phyloP scores from a whole-genome alignment of 108 stramenopile species.

The Cafeteria roenbergensis region DNA sequence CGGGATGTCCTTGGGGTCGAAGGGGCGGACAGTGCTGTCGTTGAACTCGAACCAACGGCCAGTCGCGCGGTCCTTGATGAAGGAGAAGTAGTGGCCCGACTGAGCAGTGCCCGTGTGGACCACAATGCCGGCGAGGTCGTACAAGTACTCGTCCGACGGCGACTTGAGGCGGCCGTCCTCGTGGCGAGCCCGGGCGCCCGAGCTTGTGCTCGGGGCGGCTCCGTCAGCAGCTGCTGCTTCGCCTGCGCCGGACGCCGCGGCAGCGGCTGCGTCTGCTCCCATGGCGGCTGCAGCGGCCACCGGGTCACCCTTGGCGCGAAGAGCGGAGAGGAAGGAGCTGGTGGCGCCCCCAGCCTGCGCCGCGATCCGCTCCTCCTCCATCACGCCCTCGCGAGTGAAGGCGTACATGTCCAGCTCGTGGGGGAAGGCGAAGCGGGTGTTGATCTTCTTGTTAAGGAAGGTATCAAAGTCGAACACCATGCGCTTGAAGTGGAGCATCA shows the following conservation, averaged over 20 bases:
- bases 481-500: constrained; percentile 52
- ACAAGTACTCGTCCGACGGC: constrained; percentile 30
- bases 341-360: no score
- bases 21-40: constrained; percentile 36
- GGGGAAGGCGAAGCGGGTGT: constrained; percentile 49
- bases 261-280: no score
- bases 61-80: constrained; percentile 27
- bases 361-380: no score
- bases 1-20: constrained; percentile 34
- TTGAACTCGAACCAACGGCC: constrained; percentile 52
- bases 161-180: not conserved
- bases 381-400: constrained; percentile 38
- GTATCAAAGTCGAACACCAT: constrained; percentile 50
- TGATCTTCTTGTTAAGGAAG: constrained; percentile 43
- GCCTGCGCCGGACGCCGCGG: no score
- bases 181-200: not conserved
- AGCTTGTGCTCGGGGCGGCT: no score
- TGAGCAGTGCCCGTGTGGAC: constrained; percentile 53
- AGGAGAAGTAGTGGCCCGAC: constrained; percentile 53
- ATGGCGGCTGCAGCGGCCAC: not conserved
- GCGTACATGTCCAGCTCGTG: constrained; percentile 40
- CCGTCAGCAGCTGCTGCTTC: no score
- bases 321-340: no score
- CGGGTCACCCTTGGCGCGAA: no score
- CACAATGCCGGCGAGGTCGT: constrained; percentile 44